Evolutionary conservation across 1,284 basidiomycete species (phyloP).

Genomic region (Xerocomus nothofagi): DNA sequence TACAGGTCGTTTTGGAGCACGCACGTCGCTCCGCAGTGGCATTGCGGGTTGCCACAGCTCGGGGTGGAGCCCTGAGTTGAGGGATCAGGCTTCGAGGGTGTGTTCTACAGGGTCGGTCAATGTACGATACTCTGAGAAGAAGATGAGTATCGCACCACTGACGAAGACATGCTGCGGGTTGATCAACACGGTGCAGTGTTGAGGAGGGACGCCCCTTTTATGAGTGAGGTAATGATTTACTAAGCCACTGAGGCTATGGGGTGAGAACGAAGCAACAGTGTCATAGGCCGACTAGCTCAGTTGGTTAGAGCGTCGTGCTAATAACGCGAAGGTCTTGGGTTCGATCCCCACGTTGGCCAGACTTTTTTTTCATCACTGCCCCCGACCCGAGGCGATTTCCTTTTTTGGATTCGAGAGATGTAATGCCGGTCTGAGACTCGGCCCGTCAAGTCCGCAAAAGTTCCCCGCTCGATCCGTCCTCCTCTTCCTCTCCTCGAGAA

Average conservation of each 20-base stretch:
- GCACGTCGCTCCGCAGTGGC: conserved; percentile 20
- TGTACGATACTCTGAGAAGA: not conserved
- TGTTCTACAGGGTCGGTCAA: conserved; percentile 2
- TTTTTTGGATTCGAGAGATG: conserved; percentile 20
- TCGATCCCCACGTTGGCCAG: conserved; percentile 37
- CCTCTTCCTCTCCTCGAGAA: conserved; percentile 1
- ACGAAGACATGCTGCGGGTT: conserved; percentile 10
- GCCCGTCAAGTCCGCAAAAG: conserved; percentile 16
- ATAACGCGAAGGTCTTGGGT: conserved; percentile 36
- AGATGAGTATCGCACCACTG: not conserved
- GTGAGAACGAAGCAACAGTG: too few species aligned
- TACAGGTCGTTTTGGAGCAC: not conserved
- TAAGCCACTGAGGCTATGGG: too few species aligned
- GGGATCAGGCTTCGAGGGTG: conserved; percentile 8
- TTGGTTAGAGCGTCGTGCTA: conserved; percentile 34
- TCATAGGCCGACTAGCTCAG: conserved; percentile 27
- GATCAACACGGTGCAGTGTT: not conserved
- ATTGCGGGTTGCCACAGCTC: conserved; percentile 22
- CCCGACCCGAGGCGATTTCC: not conserved
- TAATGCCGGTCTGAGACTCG: conserved; percentile 22
- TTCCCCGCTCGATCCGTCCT: not conserved
- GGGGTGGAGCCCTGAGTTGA: conserved; percentile 7
- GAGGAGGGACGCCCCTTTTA: not conserved
- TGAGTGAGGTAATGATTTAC: not conserved
- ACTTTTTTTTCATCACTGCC: not conserved